Percentiles rank a stretch among this genome's conserved stretches.
Conservation (phyloP, 768 basidiomycete species). For the Phylloporus sp. region DNA sequence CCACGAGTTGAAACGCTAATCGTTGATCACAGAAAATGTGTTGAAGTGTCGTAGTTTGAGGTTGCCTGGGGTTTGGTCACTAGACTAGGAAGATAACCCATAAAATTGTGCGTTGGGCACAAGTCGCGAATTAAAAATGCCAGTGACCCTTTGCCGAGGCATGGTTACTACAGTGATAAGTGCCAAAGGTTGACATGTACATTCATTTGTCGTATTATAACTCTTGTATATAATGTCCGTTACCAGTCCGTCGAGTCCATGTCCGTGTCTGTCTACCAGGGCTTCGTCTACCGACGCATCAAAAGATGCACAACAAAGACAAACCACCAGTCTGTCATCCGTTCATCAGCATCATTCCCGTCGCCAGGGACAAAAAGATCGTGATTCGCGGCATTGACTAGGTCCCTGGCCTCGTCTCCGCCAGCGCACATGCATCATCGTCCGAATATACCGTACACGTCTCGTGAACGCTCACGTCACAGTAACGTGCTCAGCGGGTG, state of each 20-base stretch:
- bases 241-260: neutral
- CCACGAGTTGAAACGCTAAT: too few species aligned
- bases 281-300: neutral
- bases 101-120: too few species aligned
- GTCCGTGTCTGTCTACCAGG: neutral
- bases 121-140: too few species aligned
- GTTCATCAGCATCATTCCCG: neutral
- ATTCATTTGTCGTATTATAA: neutral
- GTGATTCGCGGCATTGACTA: neutral
- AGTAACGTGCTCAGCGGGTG: neutral
- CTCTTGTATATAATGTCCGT: neutral
- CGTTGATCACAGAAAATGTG: too few species aligned
- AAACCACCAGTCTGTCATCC: neutral
- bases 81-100: too few species aligned
- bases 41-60: too few species aligned
- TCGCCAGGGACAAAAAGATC: neutral
- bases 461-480: neutral
- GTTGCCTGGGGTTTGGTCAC: too few species aligned
- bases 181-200: too few species aligned
- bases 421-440: neutral
- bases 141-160: too few species aligned
- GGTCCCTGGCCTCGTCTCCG: neutral
- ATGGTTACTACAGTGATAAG: too few species aligned
- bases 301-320: neutral
- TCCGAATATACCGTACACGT: neutral